Conservation (phyloP, 176 grass and related monocot genomes). For the Eleusine indica region DNA sequence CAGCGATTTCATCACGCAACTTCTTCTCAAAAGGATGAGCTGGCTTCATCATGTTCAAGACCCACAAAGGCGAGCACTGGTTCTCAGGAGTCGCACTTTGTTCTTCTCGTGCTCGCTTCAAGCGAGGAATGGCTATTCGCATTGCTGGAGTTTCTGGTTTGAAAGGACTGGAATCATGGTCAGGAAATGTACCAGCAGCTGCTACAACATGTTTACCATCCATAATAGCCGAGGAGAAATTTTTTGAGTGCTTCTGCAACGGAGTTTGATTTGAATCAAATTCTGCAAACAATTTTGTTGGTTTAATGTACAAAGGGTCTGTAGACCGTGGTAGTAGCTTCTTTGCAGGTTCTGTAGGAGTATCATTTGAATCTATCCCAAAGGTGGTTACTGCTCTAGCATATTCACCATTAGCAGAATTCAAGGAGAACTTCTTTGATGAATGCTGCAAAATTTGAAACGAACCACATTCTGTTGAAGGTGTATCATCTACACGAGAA, state of each 20-base stretch:
- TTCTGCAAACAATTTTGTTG: slow-evolving; percentile 47
- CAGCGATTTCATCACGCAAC: slow-evolving; percentile 39
- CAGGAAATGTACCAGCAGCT: slow-evolving; percentile 36
- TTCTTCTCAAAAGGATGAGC: slow-evolving; percentile 32
- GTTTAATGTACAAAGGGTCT: slow-evolving; percentile 45
- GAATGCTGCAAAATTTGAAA: slow-evolving; percentile 43
- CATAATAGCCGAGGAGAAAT: slow-evolving; percentile 9
- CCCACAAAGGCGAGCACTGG: slow-evolving; percentile 38
- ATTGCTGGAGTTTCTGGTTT: slow-evolving; percentile 79
- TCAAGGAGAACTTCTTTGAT: slow-evolving; percentile 36
- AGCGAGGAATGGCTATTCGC: slow-evolving; percentile 49
- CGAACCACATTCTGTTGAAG: slow-evolving; percentile 37
- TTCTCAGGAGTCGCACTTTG: slow-evolving; percentile 29
- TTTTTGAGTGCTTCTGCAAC: slow-evolving; percentile 28
- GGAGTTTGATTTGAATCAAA: slow-evolving; percentile 49
- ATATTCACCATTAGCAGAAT: slow-evolving; percentile 41
- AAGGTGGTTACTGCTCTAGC: slow-evolving; percentile 14
- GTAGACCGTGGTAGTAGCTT: slow-evolving; percentile 26
- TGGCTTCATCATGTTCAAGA: slow-evolving; percentile 68
- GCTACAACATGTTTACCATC: slow-evolving; percentile 28
- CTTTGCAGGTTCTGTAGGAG: slow-evolving; percentile 25
- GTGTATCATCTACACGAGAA: slow-evolving; percentile 47
- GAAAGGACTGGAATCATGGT: slow-evolving; percentile 55
- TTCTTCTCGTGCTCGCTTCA: slow-evolving; percentile 78
- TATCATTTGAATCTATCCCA: slow-evolving; percentile 30